A percentile compares a stretch with the other conserved stretches of the same genome.
Conservation (phyloP, 1,284 basidiomycete genomes). For the Papiliotrema terrestris region DNA sequence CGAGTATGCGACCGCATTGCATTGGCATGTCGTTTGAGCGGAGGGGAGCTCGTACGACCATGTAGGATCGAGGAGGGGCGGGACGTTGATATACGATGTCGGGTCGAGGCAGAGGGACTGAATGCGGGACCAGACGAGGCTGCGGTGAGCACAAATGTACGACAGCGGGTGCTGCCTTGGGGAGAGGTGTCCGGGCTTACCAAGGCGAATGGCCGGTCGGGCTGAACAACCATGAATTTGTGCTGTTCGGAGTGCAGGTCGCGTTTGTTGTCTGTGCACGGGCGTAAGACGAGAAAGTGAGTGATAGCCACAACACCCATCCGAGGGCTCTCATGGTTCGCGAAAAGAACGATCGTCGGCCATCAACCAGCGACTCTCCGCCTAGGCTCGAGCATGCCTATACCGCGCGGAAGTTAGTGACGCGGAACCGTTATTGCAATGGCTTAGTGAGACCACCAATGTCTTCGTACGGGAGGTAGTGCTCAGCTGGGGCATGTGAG, state of each 20-base stretch:
- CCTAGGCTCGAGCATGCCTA: too few relatives aligned
- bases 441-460: too few relatives aligned
- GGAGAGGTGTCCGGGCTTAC: background rate
- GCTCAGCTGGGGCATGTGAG: too few relatives aligned
- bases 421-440: too few relatives aligned
- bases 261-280: conserved; percentile 7
- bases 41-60: conserved; percentile 7
- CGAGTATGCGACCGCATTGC: conserved; percentile 8
- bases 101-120: conserved; percentile 11
- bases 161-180: background rate
- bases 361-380: too few relatives aligned
- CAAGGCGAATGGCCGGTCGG: conserved; percentile 8
- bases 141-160: background rate
- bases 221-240: conserved; percentile 11
- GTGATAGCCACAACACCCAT: too few relatives aligned
- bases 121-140: conserved; percentile 10
- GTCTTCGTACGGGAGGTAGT: too few relatives aligned
- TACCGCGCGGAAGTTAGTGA: too few relatives aligned
- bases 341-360: too few relatives aligned
- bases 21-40: conserved; percentile 2
- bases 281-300: background rate
- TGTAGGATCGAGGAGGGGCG: conserved; percentile 8
- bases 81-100: conserved; percentile 8
- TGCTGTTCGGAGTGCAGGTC: conserved; percentile 4
- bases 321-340: too few relatives aligned